These are phyloP conservation scores for Ceratobasidium sp. DNA, from an alignment of 1,284 basidiomycete genomes.

Conservation along the genomic window DNA sequence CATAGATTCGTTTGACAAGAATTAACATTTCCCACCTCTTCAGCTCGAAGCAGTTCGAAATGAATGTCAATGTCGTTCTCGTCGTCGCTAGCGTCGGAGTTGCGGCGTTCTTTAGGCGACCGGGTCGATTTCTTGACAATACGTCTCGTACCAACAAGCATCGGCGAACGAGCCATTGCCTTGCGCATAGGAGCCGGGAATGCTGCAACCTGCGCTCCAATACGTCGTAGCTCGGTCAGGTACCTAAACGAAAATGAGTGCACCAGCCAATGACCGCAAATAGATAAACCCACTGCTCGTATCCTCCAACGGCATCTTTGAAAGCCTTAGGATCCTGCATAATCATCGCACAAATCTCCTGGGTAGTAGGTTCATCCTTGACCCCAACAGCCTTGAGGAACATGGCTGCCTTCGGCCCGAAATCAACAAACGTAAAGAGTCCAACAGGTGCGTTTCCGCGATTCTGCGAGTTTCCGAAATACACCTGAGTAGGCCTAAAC, in stretches of 20 bases:
- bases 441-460: conserved; percentile 65
- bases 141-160: conserved; percentile 65
- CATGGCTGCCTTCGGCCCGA: conserved; percentile 80
- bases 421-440: conserved; percentile 89
- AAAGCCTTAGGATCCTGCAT: conserved; percentile 72
- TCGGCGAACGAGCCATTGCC: conserved; percentile 73
- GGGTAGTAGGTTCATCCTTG: conserved; percentile 85
- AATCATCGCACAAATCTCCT: conserved; percentile 64
- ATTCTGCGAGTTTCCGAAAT: conserved; percentile 56
- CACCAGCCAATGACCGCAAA: not conserved
- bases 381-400: conserved; percentile 91
- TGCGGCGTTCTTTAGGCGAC: conserved; percentile 50
- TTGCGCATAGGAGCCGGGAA: conserved; percentile 64
- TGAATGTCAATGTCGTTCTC: conserved; percentile 55
- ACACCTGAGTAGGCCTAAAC: conserved; percentile 71
- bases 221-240: conserved; percentile 81
- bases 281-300: conserved; percentile 59
- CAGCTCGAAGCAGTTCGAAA: conserved; percentile 67
- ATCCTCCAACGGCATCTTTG: conserved; percentile 69
- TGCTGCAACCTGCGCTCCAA: conserved; percentile 76
- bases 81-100: conserved; percentile 47
- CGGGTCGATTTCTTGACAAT: conserved; percentile 57
- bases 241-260: conserved; percentile 60
- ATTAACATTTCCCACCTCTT: conserved; percentile 39
- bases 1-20: not conserved